These are phyloP conservation scores for Pseudogymnoascus destructans DNA, from an alignment of 2,329 filamentous ascomycete species.

Conservation along the genomic window DNA sequence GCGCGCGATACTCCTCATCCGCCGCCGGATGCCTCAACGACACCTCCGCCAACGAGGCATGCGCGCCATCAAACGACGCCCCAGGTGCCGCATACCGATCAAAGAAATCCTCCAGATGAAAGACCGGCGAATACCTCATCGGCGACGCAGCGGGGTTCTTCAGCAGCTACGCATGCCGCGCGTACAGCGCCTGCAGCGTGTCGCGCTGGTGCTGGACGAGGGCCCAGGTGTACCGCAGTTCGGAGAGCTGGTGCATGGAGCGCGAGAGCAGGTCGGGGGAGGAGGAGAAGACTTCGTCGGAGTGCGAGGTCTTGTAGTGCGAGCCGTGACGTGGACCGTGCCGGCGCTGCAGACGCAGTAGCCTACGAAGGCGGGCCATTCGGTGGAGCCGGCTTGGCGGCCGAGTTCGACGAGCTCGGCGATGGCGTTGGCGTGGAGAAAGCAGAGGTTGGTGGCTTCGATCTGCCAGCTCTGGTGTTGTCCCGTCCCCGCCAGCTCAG, in stretches of 20 bases:
- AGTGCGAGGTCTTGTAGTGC: constrained; percentile 46
- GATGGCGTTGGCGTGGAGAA: constrained; percentile 75
- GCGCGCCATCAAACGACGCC: constrained; percentile 57
- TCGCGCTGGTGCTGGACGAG: constrained; percentile 70
- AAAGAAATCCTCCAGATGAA: constrained; percentile 79
- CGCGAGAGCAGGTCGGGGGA: constrained; percentile 59
- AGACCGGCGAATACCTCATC: constrained; percentile 64
- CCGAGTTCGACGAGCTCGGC: constrained; percentile 71
- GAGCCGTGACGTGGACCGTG: constrained; percentile 76
- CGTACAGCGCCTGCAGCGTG: constrained; percentile 63
- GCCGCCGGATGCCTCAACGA: constrained; percentile 19
- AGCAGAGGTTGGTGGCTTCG: constrained; percentile 78
- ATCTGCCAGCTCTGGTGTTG: constrained; percentile 91
- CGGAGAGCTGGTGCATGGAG: constrained; percentile 68
- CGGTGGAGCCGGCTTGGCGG: constrained; percentile 57
- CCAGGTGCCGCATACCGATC: constrained; percentile 56
- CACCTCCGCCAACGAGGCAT: constrained; percentile 58
- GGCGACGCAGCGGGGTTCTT: constrained; percentile 55
- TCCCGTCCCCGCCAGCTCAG: constrained; percentile 64
- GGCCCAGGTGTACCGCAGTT: constrained; percentile 63
- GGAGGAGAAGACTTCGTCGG: constrained; percentile 39
- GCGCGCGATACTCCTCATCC: neutral
- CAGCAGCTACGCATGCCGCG: constrained; percentile 68
- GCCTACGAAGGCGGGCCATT: constrained; percentile 78
- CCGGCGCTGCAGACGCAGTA: constrained; percentile 80